Base-by-base conservation (phyloP, 768 basidiomycete species). In the Kwoniella heveanensis region DNA sequence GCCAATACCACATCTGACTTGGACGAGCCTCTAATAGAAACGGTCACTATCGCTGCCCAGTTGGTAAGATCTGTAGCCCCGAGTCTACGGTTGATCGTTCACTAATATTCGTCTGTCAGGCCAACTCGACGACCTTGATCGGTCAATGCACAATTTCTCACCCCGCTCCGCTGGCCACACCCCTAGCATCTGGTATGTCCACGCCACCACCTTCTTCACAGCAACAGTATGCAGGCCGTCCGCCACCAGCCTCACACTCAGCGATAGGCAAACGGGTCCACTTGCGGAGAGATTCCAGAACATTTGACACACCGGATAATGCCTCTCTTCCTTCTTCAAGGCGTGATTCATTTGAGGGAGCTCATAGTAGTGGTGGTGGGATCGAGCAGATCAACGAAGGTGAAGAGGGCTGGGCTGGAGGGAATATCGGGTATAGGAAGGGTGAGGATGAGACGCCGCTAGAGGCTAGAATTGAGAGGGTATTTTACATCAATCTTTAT, bases 91-190 rank as follows among this genome's bases (percentile, higher is more conserved):
- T n/a, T 44, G 22, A 47, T 9, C 36, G 37, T 47, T 65, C 8
- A 30, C 36, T 25, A 15, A 21, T 57, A 1, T 13, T 49, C n/a
- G 6, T 10, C 8, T 19, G 21, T 30, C 50, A 80, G 76, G 86
- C 87, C 74, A 86, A 93, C 69, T 90, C 90, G 12, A 81, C 84
- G 27, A 86, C 84, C 54, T 85, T 97, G 47, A 87, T 94, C 46
- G 93, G 93, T 17, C 93, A 96, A 80, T 95, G 92, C 77, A 89
- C 92, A 72, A 93, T 95, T 68, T 93, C 92, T 2, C 92, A 95
- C 78, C 92, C 92, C 3, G 85, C 68, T 13, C 25, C 58, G 2
- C 4, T 17, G 19, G 48, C 47, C 27, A 7, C 52, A 19, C 37
- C 39, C 6, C 48, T 57, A 4, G 50, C 53, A 26, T 12, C 61